Evolutionary conservation across 148 eudicot genomes (phyloP).

Genomic region (Rhododendron vialii): DNA sequence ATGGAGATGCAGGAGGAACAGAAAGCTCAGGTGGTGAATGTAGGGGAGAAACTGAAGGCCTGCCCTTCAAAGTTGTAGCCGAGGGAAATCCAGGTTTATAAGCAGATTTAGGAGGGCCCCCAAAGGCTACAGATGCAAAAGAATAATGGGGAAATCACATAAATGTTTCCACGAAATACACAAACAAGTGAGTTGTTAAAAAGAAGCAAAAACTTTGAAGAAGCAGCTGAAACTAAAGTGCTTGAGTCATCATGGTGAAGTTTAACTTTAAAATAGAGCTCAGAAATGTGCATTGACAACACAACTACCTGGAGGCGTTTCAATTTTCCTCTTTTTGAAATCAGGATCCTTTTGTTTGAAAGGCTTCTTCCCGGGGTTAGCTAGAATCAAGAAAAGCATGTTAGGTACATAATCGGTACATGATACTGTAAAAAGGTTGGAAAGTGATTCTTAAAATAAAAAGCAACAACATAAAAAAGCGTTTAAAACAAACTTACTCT

Average conservation of each 20-base stretch:
- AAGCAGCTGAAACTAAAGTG: background rate
- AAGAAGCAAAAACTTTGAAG: background rate
- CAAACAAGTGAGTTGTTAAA: constrained; percentile 1
- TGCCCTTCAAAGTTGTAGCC: constrained; percentile 44
- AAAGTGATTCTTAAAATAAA: background rate
- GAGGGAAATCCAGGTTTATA: constrained; percentile 55
- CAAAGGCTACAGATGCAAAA: constrained; percentile 29
- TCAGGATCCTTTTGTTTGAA: constrained; percentile 71
- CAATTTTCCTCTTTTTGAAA: constrained; percentile 61
- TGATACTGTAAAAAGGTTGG: background rate
- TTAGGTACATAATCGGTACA: background rate
- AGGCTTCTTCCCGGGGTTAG: constrained; percentile 55
- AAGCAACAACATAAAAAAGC: background rate
- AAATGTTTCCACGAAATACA: background rate
- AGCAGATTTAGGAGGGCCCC: constrained; percentile 59
- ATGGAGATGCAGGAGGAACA: constrained; percentile 58
- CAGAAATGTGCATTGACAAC: background rate
- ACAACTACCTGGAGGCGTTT: constrained; percentile 62
- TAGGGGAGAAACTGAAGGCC: constrained; percentile 68
- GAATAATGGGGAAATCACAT: constrained; percentile 9
- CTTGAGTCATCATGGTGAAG: background rate
- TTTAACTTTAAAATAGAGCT: background rate
- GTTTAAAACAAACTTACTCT: constrained; percentile 46
- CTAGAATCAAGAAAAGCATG: constrained; percentile 24
- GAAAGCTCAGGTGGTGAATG: constrained; percentile 60